phyloP scores from a whole-genome alignment of 768 basidiomycete genomes.

The Boletus barrowsii region DNA sequence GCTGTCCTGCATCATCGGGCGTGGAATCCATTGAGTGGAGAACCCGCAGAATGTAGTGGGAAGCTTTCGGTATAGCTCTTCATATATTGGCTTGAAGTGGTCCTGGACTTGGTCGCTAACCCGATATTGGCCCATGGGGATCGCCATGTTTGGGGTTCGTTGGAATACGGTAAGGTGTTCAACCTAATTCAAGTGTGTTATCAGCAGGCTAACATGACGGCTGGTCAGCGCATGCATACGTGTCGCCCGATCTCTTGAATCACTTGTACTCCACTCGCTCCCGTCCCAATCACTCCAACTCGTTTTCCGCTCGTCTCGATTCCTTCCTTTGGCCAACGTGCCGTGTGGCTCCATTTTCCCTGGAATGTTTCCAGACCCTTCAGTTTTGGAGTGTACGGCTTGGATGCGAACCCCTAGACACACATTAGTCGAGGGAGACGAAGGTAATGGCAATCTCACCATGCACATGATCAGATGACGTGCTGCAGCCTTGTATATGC shows the following conservation, averaged over 20 bases:
- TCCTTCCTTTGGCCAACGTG: slow-evolving; percentile 14
- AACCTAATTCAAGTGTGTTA: neutral
- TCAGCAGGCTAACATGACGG: neutral
- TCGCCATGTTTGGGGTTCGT: slow-evolving; percentile 14
- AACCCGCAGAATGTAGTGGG: neutral
- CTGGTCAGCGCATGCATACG: neutral
- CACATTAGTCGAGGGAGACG: neutral
- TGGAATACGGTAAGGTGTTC: slow-evolving; percentile 11
- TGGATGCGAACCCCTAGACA: slow-evolving; percentile 6
- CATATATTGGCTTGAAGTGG: slow-evolving; percentile 9
- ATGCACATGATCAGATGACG: slow-evolving; percentile 14
- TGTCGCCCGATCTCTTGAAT: slow-evolving; percentile 13
- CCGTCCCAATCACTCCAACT: slow-evolving; percentile 18
- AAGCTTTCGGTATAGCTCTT: slow-evolving; percentile 6
- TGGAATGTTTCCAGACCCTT: slow-evolving; percentile 11
- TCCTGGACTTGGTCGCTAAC: slow-evolving; percentile 8
- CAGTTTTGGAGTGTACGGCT: slow-evolving; percentile 9
- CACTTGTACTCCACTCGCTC: slow-evolving; percentile 14
- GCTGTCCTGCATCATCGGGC: slow-evolving; percentile 5
- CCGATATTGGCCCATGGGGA: slow-evolving; percentile 11
- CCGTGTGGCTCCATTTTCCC: slow-evolving; percentile 9
- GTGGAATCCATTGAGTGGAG: neutral
- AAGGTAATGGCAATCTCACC: neutral
- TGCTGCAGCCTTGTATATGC: slow-evolving; percentile 8
- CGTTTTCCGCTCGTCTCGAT: slow-evolving; percentile 11